Evolutionary conservation across 2,329 filamentous ascomycete genomes (phyloP).

Genomic region (Xylaria sp.): DNA sequence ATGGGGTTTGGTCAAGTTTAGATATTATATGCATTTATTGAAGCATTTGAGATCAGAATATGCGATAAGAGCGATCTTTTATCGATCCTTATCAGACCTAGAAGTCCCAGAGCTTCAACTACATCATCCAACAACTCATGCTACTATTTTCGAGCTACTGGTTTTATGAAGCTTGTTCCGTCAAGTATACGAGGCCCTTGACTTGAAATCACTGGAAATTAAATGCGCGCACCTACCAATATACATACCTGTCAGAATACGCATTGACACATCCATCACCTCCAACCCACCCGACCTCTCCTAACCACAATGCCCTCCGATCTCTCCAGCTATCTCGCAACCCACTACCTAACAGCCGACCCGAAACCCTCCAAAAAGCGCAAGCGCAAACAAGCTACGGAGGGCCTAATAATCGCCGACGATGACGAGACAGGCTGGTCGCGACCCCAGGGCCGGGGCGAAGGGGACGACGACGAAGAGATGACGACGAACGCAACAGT

Average conservation of each 20-base stretch:
- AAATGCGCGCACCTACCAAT: background rate
- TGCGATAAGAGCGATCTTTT: background rate
- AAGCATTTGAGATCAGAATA: background rate
- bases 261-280: background rate
- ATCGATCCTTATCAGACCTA: constrained; percentile 18
- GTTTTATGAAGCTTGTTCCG: background rate
- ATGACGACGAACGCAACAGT: constrained; percentile 55
- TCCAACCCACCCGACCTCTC: background rate
- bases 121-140: constrained; percentile 17
- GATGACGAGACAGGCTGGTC: constrained; percentile 68
- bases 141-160: background rate
- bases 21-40: background rate
- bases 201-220: background rate
- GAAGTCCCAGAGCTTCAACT: constrained; percentile 7
- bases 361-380: constrained; percentile 69
- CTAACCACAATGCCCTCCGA: constrained; percentile 61
- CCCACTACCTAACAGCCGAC: constrained; percentile 81
- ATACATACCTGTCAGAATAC: background rate
- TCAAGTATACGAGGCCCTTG: background rate
- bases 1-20: background rate
- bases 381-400: constrained; percentile 66
- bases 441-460: constrained; percentile 57
- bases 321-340: constrained; percentile 86
- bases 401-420: constrained; percentile 71
- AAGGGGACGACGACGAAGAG: constrained; percentile 67